Base-by-base conservation (phyloP, 1,284 basidiomycete genomes). In the Naganishia cerealis region DNA sequence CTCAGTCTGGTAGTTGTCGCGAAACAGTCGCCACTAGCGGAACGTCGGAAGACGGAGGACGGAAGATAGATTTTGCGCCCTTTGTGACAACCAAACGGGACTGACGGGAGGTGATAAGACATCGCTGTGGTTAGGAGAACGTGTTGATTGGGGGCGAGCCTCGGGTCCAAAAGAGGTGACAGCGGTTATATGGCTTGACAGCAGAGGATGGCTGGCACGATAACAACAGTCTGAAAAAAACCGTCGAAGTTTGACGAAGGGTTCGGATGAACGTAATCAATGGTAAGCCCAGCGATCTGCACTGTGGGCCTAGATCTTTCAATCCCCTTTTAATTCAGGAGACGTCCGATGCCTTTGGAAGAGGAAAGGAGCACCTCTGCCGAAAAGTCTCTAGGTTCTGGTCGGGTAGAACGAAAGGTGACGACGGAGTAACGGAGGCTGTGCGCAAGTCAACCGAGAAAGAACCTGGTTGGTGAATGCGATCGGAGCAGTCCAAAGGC, bases 191-290 rank as follows among this genome's bases (percentile, higher is more conserved):
- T 50, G n/a, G 21, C 21, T 50, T 24, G 21, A 50, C n/a, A 50
- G 24, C 46, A 50, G 21, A 46, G 29, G 2, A n/a, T 21, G n/a
- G 61, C n/a, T 63, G 61, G 42, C 50, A 63, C 61, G 61, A 54
- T 26, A 43, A 33, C 36, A 33, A 59, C 38, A 53, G 29, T 48
- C 24, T n/a, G 39, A 39, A 46, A 53, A 54, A 53, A 63, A 26
- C 26, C 18, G 10, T 10, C 42, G 61, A 63, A 63, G 61, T 26
- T 54, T 43, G 50, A 29, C 50, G 61, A 63, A 63, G 46, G 50
- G 50, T 18, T 63, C 50, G 38, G 39, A 54, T 21, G 38, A 42
- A 54, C 50, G 21, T n/a, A n/a, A 50, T 50, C 3, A 50, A 24
- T 50, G 46, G 15, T 46, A 46, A 24, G 8, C 24, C n/a, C 46